These are phyloP conservation scores for Elsinoe arachidis DNA, from an alignment of 2,329 filamentous ascomycete species.

Conservation along the genomic window DNA sequence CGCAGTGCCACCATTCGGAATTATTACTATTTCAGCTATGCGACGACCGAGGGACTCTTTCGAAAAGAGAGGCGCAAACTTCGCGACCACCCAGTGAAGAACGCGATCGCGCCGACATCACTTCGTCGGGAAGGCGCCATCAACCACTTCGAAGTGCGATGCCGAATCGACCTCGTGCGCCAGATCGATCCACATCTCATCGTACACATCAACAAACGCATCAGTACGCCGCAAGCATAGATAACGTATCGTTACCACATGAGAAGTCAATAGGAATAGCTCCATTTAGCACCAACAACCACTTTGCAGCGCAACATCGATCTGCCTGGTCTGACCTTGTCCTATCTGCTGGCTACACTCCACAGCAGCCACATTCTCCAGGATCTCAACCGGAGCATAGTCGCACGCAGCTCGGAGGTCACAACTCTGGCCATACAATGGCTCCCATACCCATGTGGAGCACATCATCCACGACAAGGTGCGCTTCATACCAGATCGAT, in stretches of 20 bases:
- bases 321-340: too few relatives aligned
- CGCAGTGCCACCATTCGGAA: slow-evolving; percentile 24
- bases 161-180: too few relatives aligned
- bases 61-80: too few relatives aligned
- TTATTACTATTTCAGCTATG: slow-evolving; percentile 23
- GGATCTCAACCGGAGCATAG: too few relatives aligned
- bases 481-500: not conserved
- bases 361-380: too few relatives aligned
- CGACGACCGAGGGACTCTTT: not conserved
- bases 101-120: not conserved
- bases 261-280: not conserved
- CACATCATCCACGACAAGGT: not conserved
- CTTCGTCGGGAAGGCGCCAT: not conserved
- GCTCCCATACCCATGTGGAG: slow-evolving; percentile 13
- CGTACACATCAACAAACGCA: slow-evolving; percentile 17
- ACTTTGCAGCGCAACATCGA: too few relatives aligned
- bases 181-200: slow-evolving; percentile 14
- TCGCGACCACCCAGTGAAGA: not conserved
- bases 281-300: too few relatives aligned
- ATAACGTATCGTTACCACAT: not conserved
- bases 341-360: too few relatives aligned
- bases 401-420: too few relatives aligned
- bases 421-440: slow-evolving; percentile 3
- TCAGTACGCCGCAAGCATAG: not conserved
- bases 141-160: slow-evolving; percentile 16